A percentile compares a stretch with the other conserved stretches of the same genome.
Conservation (phyloP, 164 flowering plant species). For the Aristolochia fimbriata region DNA sequence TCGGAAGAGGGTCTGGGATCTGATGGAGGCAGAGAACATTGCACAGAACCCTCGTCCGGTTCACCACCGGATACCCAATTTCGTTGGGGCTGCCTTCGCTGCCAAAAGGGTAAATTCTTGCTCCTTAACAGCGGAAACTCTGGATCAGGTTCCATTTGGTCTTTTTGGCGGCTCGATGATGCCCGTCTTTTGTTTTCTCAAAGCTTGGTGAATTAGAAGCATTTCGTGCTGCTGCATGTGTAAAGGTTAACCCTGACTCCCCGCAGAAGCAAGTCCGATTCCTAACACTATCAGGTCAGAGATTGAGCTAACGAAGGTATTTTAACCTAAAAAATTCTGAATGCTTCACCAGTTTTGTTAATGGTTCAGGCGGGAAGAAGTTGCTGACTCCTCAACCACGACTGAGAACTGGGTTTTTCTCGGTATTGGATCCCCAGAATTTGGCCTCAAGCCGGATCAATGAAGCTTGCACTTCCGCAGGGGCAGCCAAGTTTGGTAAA, state of each 20-base stretch:
- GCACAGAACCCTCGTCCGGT: slow-evolving; percentile 86
- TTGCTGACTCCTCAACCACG: slow-evolving; percentile 91
- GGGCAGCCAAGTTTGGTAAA: slow-evolving; percentile 79
- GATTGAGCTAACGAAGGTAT: neutral
- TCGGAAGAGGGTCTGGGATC: slow-evolving; percentile 77
- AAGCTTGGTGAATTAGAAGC: slow-evolving; percentile 63
- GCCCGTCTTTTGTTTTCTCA: neutral
- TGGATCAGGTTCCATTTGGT: neutral
- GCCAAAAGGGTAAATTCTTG: slow-evolving; percentile 24
- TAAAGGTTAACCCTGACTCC: slow-evolving; percentile 87
- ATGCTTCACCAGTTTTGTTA: neutral
- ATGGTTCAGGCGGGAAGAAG: slow-evolving; percentile 51
- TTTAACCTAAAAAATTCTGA: neutral
- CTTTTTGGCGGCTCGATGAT: neutral
- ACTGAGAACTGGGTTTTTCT: slow-evolving; percentile 81
- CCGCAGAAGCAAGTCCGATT: slow-evolving; percentile 87
- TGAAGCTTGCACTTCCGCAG: slow-evolving; percentile 84
- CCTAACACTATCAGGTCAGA: slow-evolving; percentile 66
- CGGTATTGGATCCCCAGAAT: slow-evolving; percentile 46
- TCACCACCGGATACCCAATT: slow-evolving; percentile 85
- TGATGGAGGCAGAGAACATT: slow-evolving; percentile 65
- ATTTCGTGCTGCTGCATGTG: slow-evolving; percentile 46
- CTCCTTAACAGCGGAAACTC: neutral
- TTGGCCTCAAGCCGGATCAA: slow-evolving; percentile 38
- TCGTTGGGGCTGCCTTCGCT: slow-evolving; percentile 60